These are phyloP conservation scores for Fusarium phyllophilum DNA, from an alignment of 2,329 filamentous ascomycete genomes.

Conservation along the genomic window DNA sequence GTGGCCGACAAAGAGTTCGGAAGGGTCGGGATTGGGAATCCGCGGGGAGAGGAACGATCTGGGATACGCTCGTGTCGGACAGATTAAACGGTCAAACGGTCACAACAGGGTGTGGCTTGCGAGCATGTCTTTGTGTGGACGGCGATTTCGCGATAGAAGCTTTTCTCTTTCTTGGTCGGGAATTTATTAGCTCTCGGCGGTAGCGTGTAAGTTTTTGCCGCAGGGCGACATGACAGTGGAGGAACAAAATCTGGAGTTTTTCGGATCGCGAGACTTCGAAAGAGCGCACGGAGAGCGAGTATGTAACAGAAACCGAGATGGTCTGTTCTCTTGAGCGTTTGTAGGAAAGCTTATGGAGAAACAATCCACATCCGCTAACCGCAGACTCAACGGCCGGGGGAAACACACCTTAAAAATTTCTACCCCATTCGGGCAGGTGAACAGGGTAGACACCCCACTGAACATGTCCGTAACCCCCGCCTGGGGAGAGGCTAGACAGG, in stretches of 20 bases:
- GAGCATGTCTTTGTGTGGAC: conserved; percentile 37
- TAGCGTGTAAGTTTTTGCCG: neutral
- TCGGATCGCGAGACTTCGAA: neutral
- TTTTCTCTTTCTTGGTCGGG: neutral
- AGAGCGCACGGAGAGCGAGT: conserved; percentile 9
- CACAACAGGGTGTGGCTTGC: conserved; percentile 36
- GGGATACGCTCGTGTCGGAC: conserved; percentile 36
- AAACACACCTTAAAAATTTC: conserved; percentile 14
- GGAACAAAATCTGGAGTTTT: neutral
- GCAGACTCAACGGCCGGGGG: conserved; percentile 12
- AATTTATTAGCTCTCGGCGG: neutral
- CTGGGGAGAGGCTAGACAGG: neutral
- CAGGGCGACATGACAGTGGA: conserved; percentile 14
- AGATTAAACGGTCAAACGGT: conserved; percentile 38
- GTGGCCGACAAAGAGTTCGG: conserved; percentile 33
- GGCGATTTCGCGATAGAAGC: conserved; percentile 5
- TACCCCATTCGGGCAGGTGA: conserved; percentile 40
- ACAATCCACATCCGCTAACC: conserved; percentile 12
- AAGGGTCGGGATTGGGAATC: conserved; percentile 28
- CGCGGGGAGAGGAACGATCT: neutral
- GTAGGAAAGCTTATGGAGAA: conserved; percentile 19
- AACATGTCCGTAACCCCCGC: neutral
- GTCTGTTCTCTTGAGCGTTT: conserved; percentile 8
- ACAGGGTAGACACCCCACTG: neutral
- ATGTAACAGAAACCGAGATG: conserved; percentile 22